Evolutionary conservation across 2,329 filamentous ascomycete genomes (phyloP), one percentile per base, ranked within the genome.

Genomic region (Colletotrichum nymphaeae): DNA sequence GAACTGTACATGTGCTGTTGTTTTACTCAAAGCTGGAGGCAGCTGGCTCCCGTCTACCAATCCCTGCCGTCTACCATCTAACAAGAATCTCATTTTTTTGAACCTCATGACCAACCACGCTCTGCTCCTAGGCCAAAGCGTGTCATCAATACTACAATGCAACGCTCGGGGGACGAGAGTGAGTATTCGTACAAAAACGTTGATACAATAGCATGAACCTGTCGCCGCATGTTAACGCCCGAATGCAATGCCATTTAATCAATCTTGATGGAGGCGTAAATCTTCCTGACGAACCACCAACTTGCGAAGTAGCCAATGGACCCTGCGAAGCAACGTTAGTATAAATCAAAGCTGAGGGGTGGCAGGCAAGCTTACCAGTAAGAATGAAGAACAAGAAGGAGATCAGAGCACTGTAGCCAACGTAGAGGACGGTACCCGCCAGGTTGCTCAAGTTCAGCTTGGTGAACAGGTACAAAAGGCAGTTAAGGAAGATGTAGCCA

Each of bases 251-350:
- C 46, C 55, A 4, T 72, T 83, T 86, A 99, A 81, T 99, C 97
- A 76, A 99, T 95, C 88, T 99, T 99, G 86, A 99, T 97, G n/a
- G 95, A 98, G 28, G 91, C 87, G 83, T 99, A 99, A 74, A 99
- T 99, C 82, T 94, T 96, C 77, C 94, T 91, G 66, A 97, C 93
- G 81, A 99, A 99, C 81, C 93, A 90, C 94, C 95, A 98, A 81
- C 95, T 97, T 9, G 97, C 92, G 78, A 98, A 95, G 86, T 97
- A 98, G 68, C 97, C 97, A 81, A 99, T 98, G 0, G 96, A 94
- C 37, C 96, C 97, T 98, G 76, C 4, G 70, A 66, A 32, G 22
- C 74, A 68, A 26, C 14, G 37, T 67, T 46, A 66, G 57, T 22
- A 4, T 12, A 2, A 19, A 11, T 12, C 14, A 8, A 22, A 58